Conservation (phyloP, 2,329 filamentous ascomycete genomes). For the Sporothrix luriei region DNA sequence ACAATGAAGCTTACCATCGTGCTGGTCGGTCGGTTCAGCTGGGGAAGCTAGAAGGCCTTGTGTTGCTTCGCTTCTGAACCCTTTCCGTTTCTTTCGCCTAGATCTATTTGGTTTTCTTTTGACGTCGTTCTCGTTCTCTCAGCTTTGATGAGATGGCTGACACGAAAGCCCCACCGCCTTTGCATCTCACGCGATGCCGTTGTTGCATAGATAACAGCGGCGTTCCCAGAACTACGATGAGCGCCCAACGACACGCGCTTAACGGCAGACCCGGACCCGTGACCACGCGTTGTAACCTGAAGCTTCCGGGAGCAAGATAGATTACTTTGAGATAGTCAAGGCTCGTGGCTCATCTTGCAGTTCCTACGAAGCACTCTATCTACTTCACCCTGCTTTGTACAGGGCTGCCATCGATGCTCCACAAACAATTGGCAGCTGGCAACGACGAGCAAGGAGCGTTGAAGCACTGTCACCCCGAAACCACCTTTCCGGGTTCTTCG, state of each 20-base stretch:
- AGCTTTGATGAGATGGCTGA: background rate
- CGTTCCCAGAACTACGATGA: conserved; percentile 12
- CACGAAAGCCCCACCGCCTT: background rate
- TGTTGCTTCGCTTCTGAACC: background rate
- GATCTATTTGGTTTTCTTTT: conserved; percentile 3
- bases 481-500: conserved; percentile 3
- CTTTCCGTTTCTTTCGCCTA: background rate
- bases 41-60: background rate
- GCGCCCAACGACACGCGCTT: background rate
- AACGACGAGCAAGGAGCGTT: conserved; percentile 9
- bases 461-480: background rate
- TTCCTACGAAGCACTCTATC: too few relatives aligned
- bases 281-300: conserved; percentile 14
- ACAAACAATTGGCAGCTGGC: conserved; percentile 6
- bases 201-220: conserved; percentile 31
- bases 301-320: background rate
- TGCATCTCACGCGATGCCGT: background rate
- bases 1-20: background rate
- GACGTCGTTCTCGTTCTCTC: background rate
- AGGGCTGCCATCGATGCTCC: background rate
- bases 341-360: too few relatives aligned
- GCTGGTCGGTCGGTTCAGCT: background rate
- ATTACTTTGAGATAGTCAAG: too few relatives aligned
- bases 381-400: background rate
- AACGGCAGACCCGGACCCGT: conserved; percentile 4